phyloP scores from a whole-genome alignment of 441 rosid genomes.

The Erodium chrysanthum region DNA sequence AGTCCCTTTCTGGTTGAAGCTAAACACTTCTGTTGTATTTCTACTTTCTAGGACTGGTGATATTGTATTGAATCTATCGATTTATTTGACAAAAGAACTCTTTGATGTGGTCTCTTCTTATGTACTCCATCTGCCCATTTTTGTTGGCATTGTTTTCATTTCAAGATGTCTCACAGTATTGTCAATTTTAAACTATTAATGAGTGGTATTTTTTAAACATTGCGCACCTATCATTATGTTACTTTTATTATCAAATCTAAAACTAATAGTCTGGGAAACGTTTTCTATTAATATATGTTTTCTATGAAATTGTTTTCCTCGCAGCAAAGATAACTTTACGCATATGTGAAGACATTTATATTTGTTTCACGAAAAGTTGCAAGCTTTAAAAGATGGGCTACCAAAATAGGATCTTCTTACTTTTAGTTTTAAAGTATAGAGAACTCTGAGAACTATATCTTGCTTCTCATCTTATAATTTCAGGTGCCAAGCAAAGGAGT shows the following conservation, averaged over 20 bases:
- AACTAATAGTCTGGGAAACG: not conserved
- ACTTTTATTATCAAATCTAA: too few relatives aligned
- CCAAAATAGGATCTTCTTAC: not conserved
- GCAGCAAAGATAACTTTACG: not conserved
- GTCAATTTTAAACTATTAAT: not conserved
- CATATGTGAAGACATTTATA: not conserved
- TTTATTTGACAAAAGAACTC: not conserved
- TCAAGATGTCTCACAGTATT: not conserved
- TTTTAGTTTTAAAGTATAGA: not conserved
- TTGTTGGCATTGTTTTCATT: not conserved
- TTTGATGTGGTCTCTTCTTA: not conserved
- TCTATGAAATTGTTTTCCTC: not conserved
- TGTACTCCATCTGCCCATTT: not conserved
- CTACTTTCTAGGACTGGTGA: not conserved
- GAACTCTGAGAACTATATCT: not conserved
- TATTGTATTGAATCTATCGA: not conserved
- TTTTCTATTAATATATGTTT: not conserved
- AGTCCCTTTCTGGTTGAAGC: not conserved
- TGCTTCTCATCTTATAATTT: not conserved
- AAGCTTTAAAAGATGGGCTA: not conserved
- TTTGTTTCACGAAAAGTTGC: not conserved
- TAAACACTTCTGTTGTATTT: not conserved
- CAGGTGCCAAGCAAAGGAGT: constrained; percentile 35
- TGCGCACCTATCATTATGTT: not conserved
- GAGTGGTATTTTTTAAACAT: not conserved